Percentiles rank a stretch among this genome's conserved stretches.
Evolutionary conservation across 148 eudicot species (phyloP).

Genomic region (Rhododendron kiyosumense): DNA sequence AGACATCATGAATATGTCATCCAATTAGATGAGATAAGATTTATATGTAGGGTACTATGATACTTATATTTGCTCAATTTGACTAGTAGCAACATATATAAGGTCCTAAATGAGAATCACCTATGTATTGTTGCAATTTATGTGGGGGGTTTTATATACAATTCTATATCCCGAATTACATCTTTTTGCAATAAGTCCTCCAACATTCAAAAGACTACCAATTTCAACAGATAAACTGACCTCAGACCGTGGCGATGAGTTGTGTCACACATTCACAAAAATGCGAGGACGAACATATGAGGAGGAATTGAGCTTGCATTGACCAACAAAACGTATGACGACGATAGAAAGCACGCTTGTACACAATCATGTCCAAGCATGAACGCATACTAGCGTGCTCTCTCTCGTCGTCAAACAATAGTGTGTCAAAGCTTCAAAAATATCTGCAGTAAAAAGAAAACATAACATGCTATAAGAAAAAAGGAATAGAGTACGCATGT

Average conservation of each 20-base stretch:
- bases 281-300: background rate
- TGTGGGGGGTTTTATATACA: background rate
- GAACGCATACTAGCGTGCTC: conserved; percentile 34
- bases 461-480: background rate
- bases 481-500: too few relatives aligned
- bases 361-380: conserved; percentile 13
- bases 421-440: background rate
- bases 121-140: background rate
- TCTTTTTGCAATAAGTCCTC: too few relatives aligned
- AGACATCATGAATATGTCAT: background rate
- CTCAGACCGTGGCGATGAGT: background rate
- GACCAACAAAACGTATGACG: conserved; percentile 32
- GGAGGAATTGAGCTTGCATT: background rate
- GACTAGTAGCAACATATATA: background rate
- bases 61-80: background rate
- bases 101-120: background rate
- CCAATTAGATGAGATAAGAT: background rate
- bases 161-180: background rate
- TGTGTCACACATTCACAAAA: background rate
- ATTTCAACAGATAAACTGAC: background rate
- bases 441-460: background rate
- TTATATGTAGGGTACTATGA: background rate
- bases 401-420: conserved; percentile 50
- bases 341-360: conserved; percentile 39
- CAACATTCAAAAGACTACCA: background rate